phyloP scores from a whole-genome alignment of 1,139 yeast genomes.

The Sugiyamaella japonica region DNA sequence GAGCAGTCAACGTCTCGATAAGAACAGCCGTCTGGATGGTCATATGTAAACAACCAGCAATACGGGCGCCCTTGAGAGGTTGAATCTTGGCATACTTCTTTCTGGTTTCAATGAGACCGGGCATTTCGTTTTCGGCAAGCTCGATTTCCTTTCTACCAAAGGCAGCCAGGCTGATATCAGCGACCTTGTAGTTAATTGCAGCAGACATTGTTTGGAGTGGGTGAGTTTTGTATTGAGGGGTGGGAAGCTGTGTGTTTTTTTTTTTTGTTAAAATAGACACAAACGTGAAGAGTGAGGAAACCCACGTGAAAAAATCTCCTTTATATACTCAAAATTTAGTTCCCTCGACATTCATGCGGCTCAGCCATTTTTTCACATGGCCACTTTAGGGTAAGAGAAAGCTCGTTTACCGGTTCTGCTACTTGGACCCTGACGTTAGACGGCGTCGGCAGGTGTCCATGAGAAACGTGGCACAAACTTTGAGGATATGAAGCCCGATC shows the following conservation, averaged over 20 bases:
- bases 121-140: slow-evolving; percentile 99
- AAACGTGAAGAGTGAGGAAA: not conserved
- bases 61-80: slow-evolving; percentile 98
- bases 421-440: too few relatives aligned
- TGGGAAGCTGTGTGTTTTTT: not conserved
- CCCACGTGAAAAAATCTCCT: slow-evolving; percentile 1
- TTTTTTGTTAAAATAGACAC: not conserved
- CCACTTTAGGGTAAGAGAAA: slow-evolving; percentile 7
- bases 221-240: not conserved
- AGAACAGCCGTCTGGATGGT: slow-evolving; percentile 99
- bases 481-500: too few relatives aligned
- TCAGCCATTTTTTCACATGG: slow-evolving; percentile 10
- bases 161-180: slow-evolving; percentile 98
- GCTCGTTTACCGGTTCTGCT: not conserved
- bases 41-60: slow-evolving; percentile 99
- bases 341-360: not conserved
- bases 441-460: too few relatives aligned
- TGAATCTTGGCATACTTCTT: slow-evolving; percentile 86
- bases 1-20: slow-evolving; percentile 94
- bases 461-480: too few relatives aligned
- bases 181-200: slow-evolving; percentile 76
- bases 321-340: slow-evolving; percentile 1
- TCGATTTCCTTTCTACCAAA: slow-evolving; percentile 99
- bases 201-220: slow-evolving; percentile 14
- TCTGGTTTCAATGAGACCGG: slow-evolving; percentile 99